phyloP scores from a whole-genome alignment of 352 stramenopile species.

The Phytopythium helicoides region DNA sequence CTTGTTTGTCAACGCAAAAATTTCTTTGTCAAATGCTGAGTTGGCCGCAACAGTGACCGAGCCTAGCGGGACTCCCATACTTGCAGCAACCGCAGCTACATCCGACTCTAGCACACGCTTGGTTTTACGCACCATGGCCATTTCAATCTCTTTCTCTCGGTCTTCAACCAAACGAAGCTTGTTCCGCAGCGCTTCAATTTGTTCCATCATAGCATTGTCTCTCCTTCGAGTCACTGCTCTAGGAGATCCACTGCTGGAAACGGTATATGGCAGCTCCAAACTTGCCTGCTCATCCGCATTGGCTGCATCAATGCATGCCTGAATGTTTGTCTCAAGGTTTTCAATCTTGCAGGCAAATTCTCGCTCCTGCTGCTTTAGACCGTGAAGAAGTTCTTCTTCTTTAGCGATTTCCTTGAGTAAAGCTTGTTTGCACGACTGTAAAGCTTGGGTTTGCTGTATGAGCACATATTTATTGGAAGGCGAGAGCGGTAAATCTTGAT shows the following conservation, averaged over 20 bases:
- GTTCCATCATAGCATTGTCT: background rate
- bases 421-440: constrained; percentile 69
- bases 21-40: constrained; percentile 70
- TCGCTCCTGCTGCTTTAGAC: constrained; percentile 44
- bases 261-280: background rate
- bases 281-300: constrained; percentile 9
- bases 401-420: constrained; percentile 57
- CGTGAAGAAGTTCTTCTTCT: constrained; percentile 62
- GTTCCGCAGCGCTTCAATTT: constrained; percentile 51
- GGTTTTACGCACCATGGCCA: constrained; percentile 65
- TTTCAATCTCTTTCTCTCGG: constrained; percentile 73
- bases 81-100: background rate
- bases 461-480: constrained; percentile 37
- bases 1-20: constrained; percentile 72
- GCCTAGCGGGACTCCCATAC: constrained; percentile 19
- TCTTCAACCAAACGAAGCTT: constrained; percentile 62
- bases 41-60: constrained; percentile 14
- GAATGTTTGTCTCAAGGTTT: constrained; percentile 44
- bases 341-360: constrained; percentile 55
- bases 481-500: background rate
- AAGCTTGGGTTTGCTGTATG: constrained; percentile 45
- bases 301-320: constrained; percentile 28
- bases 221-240: background rate
- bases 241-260: background rate
- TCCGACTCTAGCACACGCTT: constrained; percentile 50